Conservation (phyloP, 2,329 filamentous ascomycete species). For the Septoria linicola region DNA sequence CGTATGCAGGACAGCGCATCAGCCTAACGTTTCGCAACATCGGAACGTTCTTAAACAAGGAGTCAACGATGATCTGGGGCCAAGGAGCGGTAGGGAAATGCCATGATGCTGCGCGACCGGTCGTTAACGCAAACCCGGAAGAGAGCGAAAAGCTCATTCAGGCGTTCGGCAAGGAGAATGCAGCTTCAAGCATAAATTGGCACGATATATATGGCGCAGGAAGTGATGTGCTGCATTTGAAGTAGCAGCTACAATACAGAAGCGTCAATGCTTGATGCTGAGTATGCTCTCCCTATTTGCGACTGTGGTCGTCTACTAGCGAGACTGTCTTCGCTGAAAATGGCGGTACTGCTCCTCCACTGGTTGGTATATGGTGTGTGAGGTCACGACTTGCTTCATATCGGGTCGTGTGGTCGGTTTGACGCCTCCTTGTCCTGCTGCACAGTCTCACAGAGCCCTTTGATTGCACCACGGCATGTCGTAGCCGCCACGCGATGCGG, state of each 20-base stretch:
- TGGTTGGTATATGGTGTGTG: too few species aligned
- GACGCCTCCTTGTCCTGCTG: too few species aligned
- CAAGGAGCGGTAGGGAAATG: slow-evolving; percentile 78
- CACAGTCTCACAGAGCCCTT: too few species aligned
- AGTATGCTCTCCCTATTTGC: too few species aligned
- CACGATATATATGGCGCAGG: slow-evolving; percentile 70
- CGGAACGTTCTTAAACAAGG: slow-evolving; percentile 72
- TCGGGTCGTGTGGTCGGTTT: too few species aligned
- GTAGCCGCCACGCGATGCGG: not conserved
- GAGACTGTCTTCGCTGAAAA: too few species aligned
- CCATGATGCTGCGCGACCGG: slow-evolving; percentile 56
- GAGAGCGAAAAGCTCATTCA: slow-evolving; percentile 68
- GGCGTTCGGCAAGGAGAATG: slow-evolving; percentile 85
- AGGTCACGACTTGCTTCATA: too few species aligned
- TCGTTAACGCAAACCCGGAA: slow-evolving; percentile 67
- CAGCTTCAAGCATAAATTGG: slow-evolving; percentile 70
- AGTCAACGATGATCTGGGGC: slow-evolving; percentile 77
- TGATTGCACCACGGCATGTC: not conserved
- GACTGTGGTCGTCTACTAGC: not conserved
- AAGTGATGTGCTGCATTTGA: slow-evolving; percentile 75
- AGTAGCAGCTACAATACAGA: slow-evolving; percentile 16
- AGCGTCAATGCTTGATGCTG: too few species aligned
- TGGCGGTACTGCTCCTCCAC: too few species aligned
- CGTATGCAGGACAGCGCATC: slow-evolving; percentile 74
- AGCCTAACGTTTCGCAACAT: slow-evolving; percentile 89